Evolutionary conservation across 2,329 filamentous ascomycete species (phyloP).

Genomic region (Penicillium freii): DNA sequence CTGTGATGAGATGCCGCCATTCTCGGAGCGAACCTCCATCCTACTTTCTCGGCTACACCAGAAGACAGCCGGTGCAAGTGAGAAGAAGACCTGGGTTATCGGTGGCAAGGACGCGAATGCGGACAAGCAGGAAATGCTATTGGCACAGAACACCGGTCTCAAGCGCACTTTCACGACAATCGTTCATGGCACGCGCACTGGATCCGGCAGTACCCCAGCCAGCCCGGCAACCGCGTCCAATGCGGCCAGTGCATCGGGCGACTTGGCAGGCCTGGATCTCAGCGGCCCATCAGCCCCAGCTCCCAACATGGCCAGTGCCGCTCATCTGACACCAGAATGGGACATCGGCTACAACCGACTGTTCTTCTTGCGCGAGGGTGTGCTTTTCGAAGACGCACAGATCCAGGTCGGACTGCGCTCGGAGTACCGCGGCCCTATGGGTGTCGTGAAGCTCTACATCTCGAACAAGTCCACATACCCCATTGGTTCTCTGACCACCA

Average conservation of each 20-base stretch:
- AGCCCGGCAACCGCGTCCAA: slow-evolving; percentile 44
- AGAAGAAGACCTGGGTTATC: slow-evolving; percentile 97
- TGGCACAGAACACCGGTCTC: slow-evolving; percentile 76
- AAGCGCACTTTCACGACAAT: slow-evolving; percentile 76
- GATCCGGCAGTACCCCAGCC: slow-evolving; percentile 35
- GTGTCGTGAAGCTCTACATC: slow-evolving; percentile 93
- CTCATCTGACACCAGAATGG: slow-evolving; percentile 93
- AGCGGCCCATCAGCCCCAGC: slow-evolving; percentile 59
- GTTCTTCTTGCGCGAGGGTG: slow-evolving; percentile 74
- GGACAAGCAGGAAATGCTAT: slow-evolving; percentile 72
- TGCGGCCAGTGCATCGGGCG: slow-evolving; percentile 53
- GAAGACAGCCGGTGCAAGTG: slow-evolving; percentile 87
- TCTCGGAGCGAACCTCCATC: slow-evolving; percentile 90
- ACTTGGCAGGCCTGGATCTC: slow-evolving; percentile 82
- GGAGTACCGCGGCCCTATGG: slow-evolving; percentile 93
- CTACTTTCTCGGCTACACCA: slow-evolving; percentile 89
- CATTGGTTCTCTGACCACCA: slow-evolving; percentile 91
- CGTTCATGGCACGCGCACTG: slow-evolving; percentile 43
- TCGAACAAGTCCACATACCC: slow-evolving; percentile 85
- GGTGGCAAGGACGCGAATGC: slow-evolving; percentile 91
- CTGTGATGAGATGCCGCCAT: slow-evolving; percentile 98
- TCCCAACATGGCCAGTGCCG: slow-evolving; percentile 86
- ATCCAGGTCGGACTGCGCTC: slow-evolving; percentile 88
- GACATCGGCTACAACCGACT: slow-evolving; percentile 83
- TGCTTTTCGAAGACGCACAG: slow-evolving; percentile 93